Evolutionary conservation across 139 green algal genomes (phyloP).

Genomic region (Dunaliella sp.): DNA sequence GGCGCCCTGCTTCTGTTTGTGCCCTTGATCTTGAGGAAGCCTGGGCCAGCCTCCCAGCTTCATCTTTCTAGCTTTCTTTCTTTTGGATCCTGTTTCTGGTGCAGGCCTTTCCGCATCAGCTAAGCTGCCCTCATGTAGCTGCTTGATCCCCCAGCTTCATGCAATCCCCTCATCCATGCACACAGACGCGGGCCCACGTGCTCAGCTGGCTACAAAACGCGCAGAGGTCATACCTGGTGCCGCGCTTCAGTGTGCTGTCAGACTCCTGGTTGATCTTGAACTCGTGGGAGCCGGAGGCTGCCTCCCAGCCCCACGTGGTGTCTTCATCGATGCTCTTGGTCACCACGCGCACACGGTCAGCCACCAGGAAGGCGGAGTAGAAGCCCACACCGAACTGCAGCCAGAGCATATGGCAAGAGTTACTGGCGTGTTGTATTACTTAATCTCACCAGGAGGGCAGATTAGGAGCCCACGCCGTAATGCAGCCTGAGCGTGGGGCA

Average conservation of each 20-base stretch:
- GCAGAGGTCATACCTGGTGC: slow-evolving; percentile 54
- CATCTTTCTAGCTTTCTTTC: no score
- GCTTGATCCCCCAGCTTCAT: no score
- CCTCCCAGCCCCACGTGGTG: slow-evolving; percentile 89
- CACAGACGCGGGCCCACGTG: neutral
- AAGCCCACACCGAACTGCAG: slow-evolving; percentile 98
- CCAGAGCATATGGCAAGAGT: no score
- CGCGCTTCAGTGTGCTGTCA: slow-evolving; percentile 50
- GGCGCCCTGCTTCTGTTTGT: no score
- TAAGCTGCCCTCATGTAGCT: no score
- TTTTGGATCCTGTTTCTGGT: no score
- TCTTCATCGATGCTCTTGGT: slow-evolving; percentile 67
- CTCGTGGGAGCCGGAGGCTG: slow-evolving; percentile 74
- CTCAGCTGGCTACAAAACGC: neutral
- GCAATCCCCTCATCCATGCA: no score
- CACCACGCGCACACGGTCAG: slow-evolving; percentile 78
- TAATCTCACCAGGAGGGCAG: slow-evolving; percentile 93
- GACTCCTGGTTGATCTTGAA: slow-evolving; percentile 78
- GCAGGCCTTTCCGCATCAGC: no score
- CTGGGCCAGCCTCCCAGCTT: no score
- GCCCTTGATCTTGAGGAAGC: no score
- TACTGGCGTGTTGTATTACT: no score
- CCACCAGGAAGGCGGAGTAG: slow-evolving; percentile 96
- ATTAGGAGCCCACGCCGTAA: slow-evolving; percentile 99
- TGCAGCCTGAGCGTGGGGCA: no score